Evolutionary conservation across 495 filamentous ascomycete genomes (phyloP).

Genomic region (Polyplosphaeria fusca): DNA sequence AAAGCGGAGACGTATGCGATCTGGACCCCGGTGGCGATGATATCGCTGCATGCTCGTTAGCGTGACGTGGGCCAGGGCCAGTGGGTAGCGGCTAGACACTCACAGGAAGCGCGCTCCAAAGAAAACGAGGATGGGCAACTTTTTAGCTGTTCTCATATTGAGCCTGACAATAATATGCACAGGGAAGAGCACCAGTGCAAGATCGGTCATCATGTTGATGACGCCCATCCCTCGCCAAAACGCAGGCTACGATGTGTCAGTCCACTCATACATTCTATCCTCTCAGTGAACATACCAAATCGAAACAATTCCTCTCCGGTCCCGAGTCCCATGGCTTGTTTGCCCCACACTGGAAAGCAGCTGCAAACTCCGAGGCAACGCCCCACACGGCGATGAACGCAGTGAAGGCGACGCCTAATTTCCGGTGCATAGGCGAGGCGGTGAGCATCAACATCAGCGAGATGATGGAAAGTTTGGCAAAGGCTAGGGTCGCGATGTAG

Average conservation of each 20-base stretch:
- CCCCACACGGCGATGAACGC: conserved; percentile 19
- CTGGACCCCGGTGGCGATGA: conserved; percentile 20
- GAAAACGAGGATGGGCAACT: conserved; percentile 19
- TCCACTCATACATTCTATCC: background rate
- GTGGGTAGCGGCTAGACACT: background rate
- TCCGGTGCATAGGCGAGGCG: conserved; percentile 18
- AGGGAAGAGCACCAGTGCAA: conserved; percentile 18
- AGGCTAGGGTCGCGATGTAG: conserved; percentile 28
- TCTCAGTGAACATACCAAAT: conserved; percentile 3
- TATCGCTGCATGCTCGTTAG: conserved; percentile 2
- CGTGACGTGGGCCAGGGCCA: background rate
- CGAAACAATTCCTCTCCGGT: conserved; percentile 6
- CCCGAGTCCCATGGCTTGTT: conserved; percentile 15
- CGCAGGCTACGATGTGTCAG: conserved; percentile 16
- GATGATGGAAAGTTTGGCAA: conserved; percentile 28
- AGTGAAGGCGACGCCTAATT: conserved; percentile 10
- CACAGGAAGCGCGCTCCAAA: conserved; percentile 23
- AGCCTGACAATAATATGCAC: conserved; percentile 24
- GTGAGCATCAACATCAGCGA: conserved; percentile 22
- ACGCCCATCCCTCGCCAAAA: conserved; percentile 22
- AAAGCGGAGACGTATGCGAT: conserved; percentile 14
- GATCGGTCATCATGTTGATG: conserved; percentile 26
- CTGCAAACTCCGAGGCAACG: conserved; percentile 4
- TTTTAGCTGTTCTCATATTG: conserved; percentile 25
- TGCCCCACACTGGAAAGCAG: conserved; percentile 22